Conservation (phyloP, 257 asterid genomes). For the Forsythia viridissima region DNA sequence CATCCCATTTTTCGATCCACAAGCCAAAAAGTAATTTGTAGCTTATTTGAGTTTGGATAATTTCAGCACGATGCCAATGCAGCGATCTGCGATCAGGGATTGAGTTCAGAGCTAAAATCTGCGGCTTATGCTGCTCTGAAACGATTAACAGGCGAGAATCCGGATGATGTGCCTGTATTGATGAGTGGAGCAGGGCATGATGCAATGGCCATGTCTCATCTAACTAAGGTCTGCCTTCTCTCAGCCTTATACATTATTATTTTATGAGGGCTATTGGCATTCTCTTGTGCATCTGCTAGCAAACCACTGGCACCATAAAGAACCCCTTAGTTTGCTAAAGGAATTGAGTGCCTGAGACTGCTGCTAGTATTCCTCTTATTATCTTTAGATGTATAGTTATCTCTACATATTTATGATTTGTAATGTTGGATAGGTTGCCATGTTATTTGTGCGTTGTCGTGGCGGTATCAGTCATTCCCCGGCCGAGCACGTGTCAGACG, state of each 20-base stretch:
- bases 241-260: too few relatives aligned
- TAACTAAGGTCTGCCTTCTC: slow-evolving; percentile 58
- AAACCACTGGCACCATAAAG: too few relatives aligned
- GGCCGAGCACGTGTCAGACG: slow-evolving; percentile 76
- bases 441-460: slow-evolving; percentile 93
- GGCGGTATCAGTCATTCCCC: slow-evolving; percentile 99
- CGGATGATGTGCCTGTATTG: slow-evolving; percentile 61
- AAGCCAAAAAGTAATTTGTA: slow-evolving; percentile 2
- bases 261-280: too few relatives aligned
- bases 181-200: slow-evolving; percentile 99
- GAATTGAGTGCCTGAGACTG: too few relatives aligned
- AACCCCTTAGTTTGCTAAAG: too few relatives aligned
- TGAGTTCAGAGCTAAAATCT: slow-evolving; percentile 69
- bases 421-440: slow-evolving; percentile 59
- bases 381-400: not conserved
- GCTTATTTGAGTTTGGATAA: slow-evolving; percentile 27
- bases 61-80: slow-evolving; percentile 93
- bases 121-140: slow-evolving; percentile 68
- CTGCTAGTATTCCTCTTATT: not conserved
- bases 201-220: slow-evolving; percentile 98
- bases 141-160: slow-evolving; percentile 53
- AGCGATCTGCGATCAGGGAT: slow-evolving; percentile 63
- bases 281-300: too few relatives aligned
- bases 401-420: slow-evolving; percentile 15
- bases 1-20: slow-evolving; percentile 9